Percentiles rank a stretch among this genome's conserved stretches.
These are phyloP conservation scores for Isabelozyma rhagii DNA, from an alignment of 805 yeast species.

Conservation along the genomic window DNA sequence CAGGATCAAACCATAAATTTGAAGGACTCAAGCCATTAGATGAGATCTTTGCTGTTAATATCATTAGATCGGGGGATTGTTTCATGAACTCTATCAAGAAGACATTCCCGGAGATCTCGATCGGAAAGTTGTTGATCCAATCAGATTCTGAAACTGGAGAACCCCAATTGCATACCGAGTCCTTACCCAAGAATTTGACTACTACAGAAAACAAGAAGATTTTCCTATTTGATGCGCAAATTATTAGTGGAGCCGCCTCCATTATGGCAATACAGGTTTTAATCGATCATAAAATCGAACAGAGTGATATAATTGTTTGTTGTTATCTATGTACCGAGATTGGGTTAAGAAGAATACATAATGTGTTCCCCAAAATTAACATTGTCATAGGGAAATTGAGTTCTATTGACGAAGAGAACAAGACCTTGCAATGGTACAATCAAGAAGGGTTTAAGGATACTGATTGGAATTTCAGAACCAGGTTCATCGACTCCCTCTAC, in stretches of 20 bases:
- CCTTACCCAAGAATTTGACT: constrained; percentile 48
- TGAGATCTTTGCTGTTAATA: constrained; percentile 66
- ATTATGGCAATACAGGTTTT: constrained; percentile 91
- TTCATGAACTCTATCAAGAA: constrained; percentile 76
- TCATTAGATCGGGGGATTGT: constrained; percentile 91
- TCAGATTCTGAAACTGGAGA: constrained; percentile 89
- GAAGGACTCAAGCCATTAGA: constrained; percentile 45
- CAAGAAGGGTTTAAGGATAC: constrained; percentile 42
- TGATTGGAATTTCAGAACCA: constrained; percentile 58
- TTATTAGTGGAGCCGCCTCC: constrained; percentile 89
- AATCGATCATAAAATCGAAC: constrained; percentile 70
- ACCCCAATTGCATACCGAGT: constrained; percentile 84
- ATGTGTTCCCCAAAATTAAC: constrained; percentile 69
- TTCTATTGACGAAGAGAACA: constrained; percentile 22
- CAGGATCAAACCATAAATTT: constrained; percentile 16
- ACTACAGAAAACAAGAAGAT: constrained; percentile 37
- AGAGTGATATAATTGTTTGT: constrained; percentile 62
- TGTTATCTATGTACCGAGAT: constrained; percentile 74
- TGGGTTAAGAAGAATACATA: constrained; percentile 68
- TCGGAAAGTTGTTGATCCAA: constrained; percentile 85
- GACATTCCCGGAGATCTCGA: constrained; percentile 70
- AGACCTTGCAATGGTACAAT: constrained; percentile 18
- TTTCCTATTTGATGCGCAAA: constrained; percentile 79
- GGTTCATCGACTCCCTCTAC: constrained; percentile 74
- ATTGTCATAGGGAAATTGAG: constrained; percentile 70